Evolutionary conservation across 1,284 basidiomycete genomes (phyloP).

Genomic region (Neotropicomus parvogracilis): DNA sequence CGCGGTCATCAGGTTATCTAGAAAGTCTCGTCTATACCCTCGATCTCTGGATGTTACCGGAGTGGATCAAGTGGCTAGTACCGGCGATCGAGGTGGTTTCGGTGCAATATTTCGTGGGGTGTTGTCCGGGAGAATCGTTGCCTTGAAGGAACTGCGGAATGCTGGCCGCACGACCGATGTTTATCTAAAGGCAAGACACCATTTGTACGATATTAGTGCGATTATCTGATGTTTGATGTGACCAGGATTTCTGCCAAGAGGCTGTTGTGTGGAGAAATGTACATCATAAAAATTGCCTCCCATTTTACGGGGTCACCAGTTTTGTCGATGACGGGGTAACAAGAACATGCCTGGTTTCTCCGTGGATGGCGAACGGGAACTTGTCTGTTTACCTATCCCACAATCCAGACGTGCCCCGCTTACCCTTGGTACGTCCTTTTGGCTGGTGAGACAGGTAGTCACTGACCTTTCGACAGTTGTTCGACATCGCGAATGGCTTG

Average conservation of each 20-base stretch:
- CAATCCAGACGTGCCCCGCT: conserved; percentile 31
- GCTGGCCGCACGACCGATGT: conserved; percentile 9
- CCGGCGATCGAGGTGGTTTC: conserved; percentile 22
- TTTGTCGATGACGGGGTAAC: conserved; percentile 4
- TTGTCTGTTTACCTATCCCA: conserved; percentile 36
- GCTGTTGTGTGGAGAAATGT: conserved; percentile 31
- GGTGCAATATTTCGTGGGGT: conserved; percentile 26
- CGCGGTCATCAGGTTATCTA: conserved; percentile 29
- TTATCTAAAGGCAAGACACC: conserved; percentile 21
- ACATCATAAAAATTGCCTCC: conserved; percentile 27
- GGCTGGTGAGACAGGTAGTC: background rate
- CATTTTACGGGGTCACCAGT: conserved; percentile 28
- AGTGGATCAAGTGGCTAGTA: conserved; percentile 13
- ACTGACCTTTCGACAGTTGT: conserved; percentile 28
- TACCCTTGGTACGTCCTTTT: conserved; percentile 32
- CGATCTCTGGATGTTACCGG: conserved; percentile 21
- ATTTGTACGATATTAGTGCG: background rate
- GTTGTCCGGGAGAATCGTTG: conserved; percentile 24
- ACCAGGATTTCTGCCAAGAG: conserved; percentile 29
- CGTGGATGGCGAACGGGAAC: conserved; percentile 37
- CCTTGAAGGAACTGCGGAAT: conserved; percentile 24
- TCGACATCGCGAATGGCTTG: conserved; percentile 40
- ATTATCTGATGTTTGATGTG: conserved; percentile 3
- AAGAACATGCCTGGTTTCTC: conserved; percentile 27
- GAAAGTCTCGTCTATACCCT: conserved; percentile 27